A percentile compares a stretch with the other conserved stretches of the same genome.
phyloP scores from a whole-genome alignment of 139 green algal genomes.

The Eudorina sp. region DNA sequence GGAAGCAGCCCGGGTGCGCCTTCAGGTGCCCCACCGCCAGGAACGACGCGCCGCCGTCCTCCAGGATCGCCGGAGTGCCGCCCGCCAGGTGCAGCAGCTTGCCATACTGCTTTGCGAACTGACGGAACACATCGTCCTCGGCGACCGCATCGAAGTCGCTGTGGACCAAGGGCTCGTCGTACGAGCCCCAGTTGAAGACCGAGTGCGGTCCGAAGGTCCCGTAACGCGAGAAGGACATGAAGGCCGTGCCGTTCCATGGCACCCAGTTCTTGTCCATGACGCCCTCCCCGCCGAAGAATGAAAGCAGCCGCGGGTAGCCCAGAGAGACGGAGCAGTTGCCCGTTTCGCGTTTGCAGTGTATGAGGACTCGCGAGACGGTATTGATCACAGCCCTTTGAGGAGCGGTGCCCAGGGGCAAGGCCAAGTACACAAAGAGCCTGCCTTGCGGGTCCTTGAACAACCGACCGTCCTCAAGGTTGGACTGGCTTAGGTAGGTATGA shows the following conservation, averaged over 20 bases:
- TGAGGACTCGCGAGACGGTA: not conserved
- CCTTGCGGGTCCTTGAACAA: conserved; percentile 32
- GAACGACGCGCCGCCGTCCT: not conserved
- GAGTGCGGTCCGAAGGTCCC: conserved; percentile 19
- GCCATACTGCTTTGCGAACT: not conserved
- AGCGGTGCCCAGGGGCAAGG: not conserved
- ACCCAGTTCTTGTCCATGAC: conserved; percentile 47
- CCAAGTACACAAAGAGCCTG: conserved; percentile 8
- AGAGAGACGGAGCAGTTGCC: conserved; percentile 7
- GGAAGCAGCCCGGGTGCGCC: conserved; percentile 42
- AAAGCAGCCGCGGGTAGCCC: not conserved
- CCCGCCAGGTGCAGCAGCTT: conserved; percentile 21
- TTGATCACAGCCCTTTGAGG: conserved; percentile 26
- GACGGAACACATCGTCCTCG: not conserved
- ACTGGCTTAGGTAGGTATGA: not conserved
- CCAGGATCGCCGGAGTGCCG: conserved; percentile 13
- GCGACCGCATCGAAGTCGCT: not conserved
- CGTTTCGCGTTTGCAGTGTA: not conserved
- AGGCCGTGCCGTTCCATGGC: conserved; percentile 24
- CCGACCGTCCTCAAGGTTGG: conserved; percentile 18
- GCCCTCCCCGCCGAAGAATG: not conserved
- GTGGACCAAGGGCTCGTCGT: conserved; percentile 22
- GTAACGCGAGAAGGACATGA: conserved; percentile 25
- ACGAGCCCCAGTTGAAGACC: conserved; percentile 10
- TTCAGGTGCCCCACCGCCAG: conserved; percentile 22